A percentile compares a stretch with the other conserved stretches of the same genome.
Conservation (phyloP, 805 yeast genomes). For the Pichia californica region DNA sequence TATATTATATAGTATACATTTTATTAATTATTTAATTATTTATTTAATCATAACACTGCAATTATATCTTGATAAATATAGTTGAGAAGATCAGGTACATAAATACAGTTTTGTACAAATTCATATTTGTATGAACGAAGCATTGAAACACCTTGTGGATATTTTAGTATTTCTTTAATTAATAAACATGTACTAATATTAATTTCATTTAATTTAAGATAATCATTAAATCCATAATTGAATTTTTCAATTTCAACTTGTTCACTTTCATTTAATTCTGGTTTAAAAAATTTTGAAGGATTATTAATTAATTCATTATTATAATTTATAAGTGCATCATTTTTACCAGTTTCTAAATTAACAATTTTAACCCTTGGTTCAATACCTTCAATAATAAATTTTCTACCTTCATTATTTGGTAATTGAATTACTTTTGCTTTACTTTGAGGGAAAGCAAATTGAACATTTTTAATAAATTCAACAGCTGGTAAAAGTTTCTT, state of each 20-base stretch:
- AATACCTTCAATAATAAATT: conserved; percentile 89
- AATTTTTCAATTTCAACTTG: conserved; percentile 28
- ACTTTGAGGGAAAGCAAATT: conserved; percentile 79
- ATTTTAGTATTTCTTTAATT: conserved; percentile 30
- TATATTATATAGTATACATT: no score
- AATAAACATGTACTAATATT: conserved; percentile 33
- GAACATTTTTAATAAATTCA: conserved; percentile 91
- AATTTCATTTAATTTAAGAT: conserved; percentile 33
- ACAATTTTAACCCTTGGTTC: conserved; percentile 72
- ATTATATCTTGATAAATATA: conserved; percentile 20
- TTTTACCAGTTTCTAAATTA: conserved; percentile 38
- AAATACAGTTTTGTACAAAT: conserved; percentile 28
- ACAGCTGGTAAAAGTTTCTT: conserved; percentile 82
- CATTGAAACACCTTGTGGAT: conserved; percentile 28
- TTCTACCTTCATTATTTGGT: conserved; percentile 52
- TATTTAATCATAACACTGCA: not conserved
- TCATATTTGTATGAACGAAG: conserved; percentile 28
- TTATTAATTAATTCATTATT: conserved; percentile 8
- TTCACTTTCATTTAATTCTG: conserved; percentile 17
- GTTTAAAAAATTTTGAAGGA: conserved; percentile 12
- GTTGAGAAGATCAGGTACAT: conserved; percentile 30
- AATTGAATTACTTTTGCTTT: conserved; percentile 86
- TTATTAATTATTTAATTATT: not conserved
- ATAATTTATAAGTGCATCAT: conserved; percentile 28
- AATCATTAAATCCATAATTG: conserved; percentile 29